Percentiles rank a stretch among this genome's conserved stretches.
Evolutionary conservation across 306 rosid species (phyloP).

Genomic region (Gastrolobium bilobum): DNA sequence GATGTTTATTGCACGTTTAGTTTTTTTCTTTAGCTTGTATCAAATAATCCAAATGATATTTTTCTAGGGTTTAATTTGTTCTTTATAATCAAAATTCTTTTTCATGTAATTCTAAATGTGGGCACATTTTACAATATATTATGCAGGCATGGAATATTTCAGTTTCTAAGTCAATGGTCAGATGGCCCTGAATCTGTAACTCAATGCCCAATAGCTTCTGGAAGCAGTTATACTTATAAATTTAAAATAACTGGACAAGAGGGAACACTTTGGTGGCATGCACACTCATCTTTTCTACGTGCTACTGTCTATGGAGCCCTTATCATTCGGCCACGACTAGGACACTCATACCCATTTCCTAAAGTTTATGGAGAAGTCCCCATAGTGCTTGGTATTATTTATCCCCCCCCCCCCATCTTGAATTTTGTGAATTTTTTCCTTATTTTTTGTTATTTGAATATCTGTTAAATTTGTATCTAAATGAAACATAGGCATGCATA

Average conservation of each 20-base stretch:
- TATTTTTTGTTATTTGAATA: neutral
- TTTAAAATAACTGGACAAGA: slow-evolving; percentile 71
- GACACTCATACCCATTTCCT: slow-evolving; percentile 52
- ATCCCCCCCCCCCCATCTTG: neutral
- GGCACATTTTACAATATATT: neutral
- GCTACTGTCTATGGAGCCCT: slow-evolving; percentile 74
- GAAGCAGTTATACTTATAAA: slow-evolving; percentile 56
- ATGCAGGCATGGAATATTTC: slow-evolving; percentile 80
- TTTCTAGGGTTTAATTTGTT: neutral
- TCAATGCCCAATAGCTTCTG: slow-evolving; percentile 72
- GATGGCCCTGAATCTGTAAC: slow-evolving; percentile 79
- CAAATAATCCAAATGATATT: neutral
- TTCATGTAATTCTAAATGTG: neutral
- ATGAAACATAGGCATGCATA: neutral
- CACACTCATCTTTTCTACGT: slow-evolving; percentile 69
- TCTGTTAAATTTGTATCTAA: no score
- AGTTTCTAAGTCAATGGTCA: slow-evolving; percentile 67
- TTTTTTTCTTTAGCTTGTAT: neutral
- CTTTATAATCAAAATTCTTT: neutral
- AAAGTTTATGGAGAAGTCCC: slow-evolving; percentile 63
- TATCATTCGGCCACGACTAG: slow-evolving; percentile 57
- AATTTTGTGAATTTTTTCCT: neutral
- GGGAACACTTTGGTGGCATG: slow-evolving; percentile 92
- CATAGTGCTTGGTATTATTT: slow-evolving; percentile 57
- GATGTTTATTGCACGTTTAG: neutral